phyloP scores from a whole-genome alignment of 805 yeast genomes.

The Myxozyma neotropica region DNA sequence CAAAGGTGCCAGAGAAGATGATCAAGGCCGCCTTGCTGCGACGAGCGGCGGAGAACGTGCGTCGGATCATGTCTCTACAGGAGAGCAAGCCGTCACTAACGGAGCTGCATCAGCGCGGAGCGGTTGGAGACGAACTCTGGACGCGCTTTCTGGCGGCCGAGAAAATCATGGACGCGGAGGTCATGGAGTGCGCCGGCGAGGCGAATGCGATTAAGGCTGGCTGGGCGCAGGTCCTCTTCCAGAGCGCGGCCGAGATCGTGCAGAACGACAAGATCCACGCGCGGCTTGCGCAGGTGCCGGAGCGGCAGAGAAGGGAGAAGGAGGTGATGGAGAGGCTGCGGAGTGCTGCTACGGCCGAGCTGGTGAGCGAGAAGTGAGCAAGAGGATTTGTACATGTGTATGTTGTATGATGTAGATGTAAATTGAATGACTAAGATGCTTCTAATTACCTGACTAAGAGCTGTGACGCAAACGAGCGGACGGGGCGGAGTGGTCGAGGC shows the following conservation, averaged over 20 bases:
- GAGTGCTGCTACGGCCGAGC: slow-evolving; percentile 1
- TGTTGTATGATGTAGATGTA: neutral
- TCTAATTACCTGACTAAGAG: too few species aligned
- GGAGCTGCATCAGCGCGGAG: slow-evolving; percentile 78
- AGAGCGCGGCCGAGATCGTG: slow-evolving; percentile 83
- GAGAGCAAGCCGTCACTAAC: slow-evolving; percentile 73
- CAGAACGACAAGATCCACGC: slow-evolving; percentile 89
- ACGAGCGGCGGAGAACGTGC: slow-evolving; percentile 84
- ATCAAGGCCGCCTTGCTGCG: slow-evolving; percentile 66
- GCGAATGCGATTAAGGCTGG: slow-evolving; percentile 73
- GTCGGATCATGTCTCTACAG: slow-evolving; percentile 78
- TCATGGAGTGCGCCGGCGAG: slow-evolving; percentile 73
- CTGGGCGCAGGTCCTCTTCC: slow-evolving; percentile 78
- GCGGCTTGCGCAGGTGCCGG: slow-evolving; percentile 50
- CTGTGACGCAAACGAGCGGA: neutral
- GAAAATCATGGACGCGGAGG: slow-evolving; percentile 78
- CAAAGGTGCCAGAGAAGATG: slow-evolving; percentile 74
- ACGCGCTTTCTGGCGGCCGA: slow-evolving; percentile 76
- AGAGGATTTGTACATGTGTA: too few species aligned
- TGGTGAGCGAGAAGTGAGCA: slow-evolving; percentile 8
- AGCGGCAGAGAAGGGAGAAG: slow-evolving; percentile 12
- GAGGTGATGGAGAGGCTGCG: slow-evolving; percentile 11
- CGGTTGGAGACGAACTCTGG: slow-evolving; percentile 86
- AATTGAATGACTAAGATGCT: neutral
- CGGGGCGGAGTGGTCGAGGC: too few species aligned